Conservation (phyloP, 345 rosid species). For the Pistacia vera region DNA sequence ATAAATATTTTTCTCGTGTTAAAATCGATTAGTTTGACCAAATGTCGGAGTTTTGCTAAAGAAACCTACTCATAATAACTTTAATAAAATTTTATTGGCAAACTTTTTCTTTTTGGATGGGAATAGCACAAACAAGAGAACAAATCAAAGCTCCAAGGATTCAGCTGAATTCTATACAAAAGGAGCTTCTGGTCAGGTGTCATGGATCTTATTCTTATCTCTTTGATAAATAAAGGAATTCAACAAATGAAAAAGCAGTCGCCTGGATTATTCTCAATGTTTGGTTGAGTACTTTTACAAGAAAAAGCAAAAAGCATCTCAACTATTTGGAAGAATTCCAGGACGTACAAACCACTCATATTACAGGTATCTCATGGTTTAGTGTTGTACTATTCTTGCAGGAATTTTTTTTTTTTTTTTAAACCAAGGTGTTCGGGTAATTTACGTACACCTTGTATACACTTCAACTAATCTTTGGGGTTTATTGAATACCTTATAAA, state of each 20-base stretch:
- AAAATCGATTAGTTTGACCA: no score
- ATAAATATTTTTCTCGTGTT: no score
- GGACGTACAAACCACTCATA: no score
- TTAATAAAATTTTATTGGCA: not conserved
- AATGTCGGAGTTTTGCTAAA: not conserved
- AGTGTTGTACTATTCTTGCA: no score
- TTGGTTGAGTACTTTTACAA: not conserved
- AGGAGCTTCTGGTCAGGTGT: not conserved
- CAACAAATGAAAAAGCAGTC: conserved; percentile 4
- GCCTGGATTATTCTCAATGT: conserved; percentile 12
- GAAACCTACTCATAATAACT: not conserved
- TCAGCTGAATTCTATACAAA: not conserved
- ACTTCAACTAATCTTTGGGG: no score
- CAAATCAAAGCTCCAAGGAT: not conserved
- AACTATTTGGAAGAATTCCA: no score
- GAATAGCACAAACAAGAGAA: not conserved
- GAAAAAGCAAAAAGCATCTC: conserved; percentile 6
- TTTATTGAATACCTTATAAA: no score
- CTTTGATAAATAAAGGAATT: not conserved
- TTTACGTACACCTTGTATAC: no score
- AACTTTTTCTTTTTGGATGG: not conserved
- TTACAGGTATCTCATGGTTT: no score
- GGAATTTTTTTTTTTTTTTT: no score
- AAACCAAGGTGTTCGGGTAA: no score
- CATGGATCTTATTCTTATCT: no score